These are phyloP conservation scores for Diaporthe citri DNA, from an alignment of 2,329 filamentous ascomycete genomes.

Conservation along the genomic window DNA sequence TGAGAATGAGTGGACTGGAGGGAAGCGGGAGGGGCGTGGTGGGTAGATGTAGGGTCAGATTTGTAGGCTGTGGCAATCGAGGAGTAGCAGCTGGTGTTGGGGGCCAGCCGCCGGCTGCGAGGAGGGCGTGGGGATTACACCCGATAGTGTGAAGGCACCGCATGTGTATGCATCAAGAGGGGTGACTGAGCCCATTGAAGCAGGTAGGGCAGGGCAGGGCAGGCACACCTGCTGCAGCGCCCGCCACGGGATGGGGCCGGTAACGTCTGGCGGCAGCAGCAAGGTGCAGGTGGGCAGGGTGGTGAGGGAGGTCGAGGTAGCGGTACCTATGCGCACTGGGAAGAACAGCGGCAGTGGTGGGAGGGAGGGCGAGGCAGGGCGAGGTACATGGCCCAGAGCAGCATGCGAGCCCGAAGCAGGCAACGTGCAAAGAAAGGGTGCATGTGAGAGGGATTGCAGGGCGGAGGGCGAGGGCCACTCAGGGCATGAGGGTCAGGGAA, in stretches of 20 bases:
- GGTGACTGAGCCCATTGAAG: conserved; percentile 28
- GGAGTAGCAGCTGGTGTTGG: conserved; percentile 31
- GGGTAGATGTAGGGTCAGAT: conserved; percentile 37
- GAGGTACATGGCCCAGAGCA: conserved; percentile 26
- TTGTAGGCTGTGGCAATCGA: conserved; percentile 38
- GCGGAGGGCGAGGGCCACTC: conserved; percentile 16
- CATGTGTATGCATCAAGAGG: conserved; percentile 36
- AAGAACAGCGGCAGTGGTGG: neutral
- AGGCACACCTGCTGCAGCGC: conserved; percentile 25
- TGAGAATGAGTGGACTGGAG: conserved; percentile 29
- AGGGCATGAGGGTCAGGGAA: conserved; percentile 31
- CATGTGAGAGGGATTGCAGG: conserved; percentile 35
- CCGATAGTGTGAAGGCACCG: conserved; percentile 37
- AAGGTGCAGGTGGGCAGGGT: conserved; percentile 9
- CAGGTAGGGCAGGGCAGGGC: conserved; percentile 14
- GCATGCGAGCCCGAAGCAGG: conserved; percentile 29
- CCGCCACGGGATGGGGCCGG: conserved; percentile 24
- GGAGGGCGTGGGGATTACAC: conserved; percentile 36
- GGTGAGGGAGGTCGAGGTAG: conserved; percentile 7
- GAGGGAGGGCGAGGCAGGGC: neutral
- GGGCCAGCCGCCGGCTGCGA: conserved; percentile 20
- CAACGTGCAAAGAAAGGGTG: conserved; percentile 25
- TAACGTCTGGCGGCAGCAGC: conserved; percentile 21
- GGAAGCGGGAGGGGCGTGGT: conserved; percentile 33
- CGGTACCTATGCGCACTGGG: conserved; percentile 14